Evolutionary conservation across 306 rosid genomes (phyloP), one percentile per base, ranked within the genome.

Genomic region (Arachis stenosperma): DNA sequence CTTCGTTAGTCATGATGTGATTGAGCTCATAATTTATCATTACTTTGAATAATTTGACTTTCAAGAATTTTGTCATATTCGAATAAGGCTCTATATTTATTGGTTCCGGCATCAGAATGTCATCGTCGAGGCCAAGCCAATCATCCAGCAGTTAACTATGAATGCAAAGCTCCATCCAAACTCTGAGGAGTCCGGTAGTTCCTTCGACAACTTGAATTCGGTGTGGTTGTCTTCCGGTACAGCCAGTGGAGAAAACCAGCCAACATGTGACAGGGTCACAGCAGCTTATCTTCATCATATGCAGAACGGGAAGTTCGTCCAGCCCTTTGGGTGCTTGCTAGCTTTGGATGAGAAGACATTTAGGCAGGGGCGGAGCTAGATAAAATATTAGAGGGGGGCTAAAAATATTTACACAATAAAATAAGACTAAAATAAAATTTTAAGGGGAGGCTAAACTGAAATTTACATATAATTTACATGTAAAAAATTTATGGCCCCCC

Each of bases 151-250:
- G 75, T 73, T 85, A 64, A 78, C 88, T 59, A 84, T 87, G 6
- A 92, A 91, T 81, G 97, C 97, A 61, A 89, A 89, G 77, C 87
- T 89, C 39, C 91, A 89, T 54, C 90, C 97, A 43, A 83, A 76
- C 69, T 91, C 84, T 73, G 97, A 88, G 87, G 92, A 80, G 65
- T 81, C 92, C 0, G 92, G 97, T 22, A 80, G 80, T 75, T 91
- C 91, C 59, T 91, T 91, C 44, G 90, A 91, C 86, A 89, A 91
- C 91, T 86, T 91, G 43, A 89, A 75, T 67, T 91, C 97, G 6
- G 91, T 91, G 71, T 83, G 85, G 11, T 67, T 61, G 17, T 63
- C 89, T 27, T 43, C 88, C 12, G 66, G 84, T 40, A 61, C 87
- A 17, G 74, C 65, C 17, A 76, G 71, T 67, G 81, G 78, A 6